phyloP scores from a whole-genome alignment of 129 eudicot species.

The Centella asiatica region DNA sequence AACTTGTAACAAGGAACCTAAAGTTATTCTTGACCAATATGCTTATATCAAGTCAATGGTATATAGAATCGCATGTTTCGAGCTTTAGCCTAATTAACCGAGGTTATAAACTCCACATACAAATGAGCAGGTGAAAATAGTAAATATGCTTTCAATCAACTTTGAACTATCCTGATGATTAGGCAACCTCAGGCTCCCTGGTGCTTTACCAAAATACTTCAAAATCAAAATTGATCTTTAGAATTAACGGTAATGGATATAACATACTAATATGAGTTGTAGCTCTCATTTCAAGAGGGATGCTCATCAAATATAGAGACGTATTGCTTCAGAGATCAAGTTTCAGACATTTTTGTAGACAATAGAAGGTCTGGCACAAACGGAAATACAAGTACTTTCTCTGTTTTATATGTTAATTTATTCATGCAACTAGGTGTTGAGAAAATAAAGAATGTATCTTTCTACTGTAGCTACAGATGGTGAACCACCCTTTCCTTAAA shows the following conservation, averaged over 20 bases:
- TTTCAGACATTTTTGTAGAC: background rate
- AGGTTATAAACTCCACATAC: background rate
- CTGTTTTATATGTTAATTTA: background rate
- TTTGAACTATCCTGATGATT: background rate
- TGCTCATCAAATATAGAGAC: background rate
- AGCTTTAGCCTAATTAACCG: background rate
- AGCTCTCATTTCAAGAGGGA: background rate
- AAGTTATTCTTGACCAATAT: background rate
- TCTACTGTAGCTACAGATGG: background rate
- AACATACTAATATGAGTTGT: too few relatives aligned
- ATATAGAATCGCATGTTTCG: background rate
- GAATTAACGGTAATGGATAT: background rate
- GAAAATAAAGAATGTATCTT: background rate
- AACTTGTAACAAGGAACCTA: background rate
- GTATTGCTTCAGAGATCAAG: background rate
- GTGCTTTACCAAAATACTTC: background rate
- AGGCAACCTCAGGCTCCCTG: background rate
- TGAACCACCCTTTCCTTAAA: background rate
- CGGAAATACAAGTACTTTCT: background rate
- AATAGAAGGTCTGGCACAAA: conserved; percentile 2
- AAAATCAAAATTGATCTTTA: background rate
- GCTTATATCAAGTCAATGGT: background rate
- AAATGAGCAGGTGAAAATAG: too few relatives aligned
- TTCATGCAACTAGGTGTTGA: background rate
- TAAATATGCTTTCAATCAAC: too few relatives aligned